A percentile compares a stretch with the other conserved stretches of the same genome.
phyloP scores from a whole-genome alignment of 495 filamentous ascomycete genomes.

The Talaromyces liani region DNA sequence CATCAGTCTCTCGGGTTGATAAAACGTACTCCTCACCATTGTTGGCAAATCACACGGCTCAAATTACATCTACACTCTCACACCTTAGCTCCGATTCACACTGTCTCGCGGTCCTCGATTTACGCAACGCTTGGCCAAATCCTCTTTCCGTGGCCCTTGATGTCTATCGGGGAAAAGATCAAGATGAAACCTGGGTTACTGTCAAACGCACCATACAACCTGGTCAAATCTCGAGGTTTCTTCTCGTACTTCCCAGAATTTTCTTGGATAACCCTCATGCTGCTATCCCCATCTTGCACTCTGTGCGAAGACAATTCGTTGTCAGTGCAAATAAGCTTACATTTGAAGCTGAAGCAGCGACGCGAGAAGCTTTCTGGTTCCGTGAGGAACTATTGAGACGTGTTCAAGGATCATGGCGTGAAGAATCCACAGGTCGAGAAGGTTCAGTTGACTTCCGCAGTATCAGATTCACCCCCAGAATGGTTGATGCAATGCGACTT shows the following conservation, averaged over 20 bases:
- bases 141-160: conserved; percentile 47
- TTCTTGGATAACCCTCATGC: conserved; percentile 70
- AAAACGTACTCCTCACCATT: not conserved
- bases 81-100: conserved; percentile 38
- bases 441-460: conserved; percentile 70
- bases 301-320: conserved; percentile 77
- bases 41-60: conserved; percentile 17
- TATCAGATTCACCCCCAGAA: conserved; percentile 63
- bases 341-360: conserved; percentile 69
- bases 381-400: conserved; percentile 72
- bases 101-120: conserved; percentile 74
- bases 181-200: conserved; percentile 27
- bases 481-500: conserved; percentile 77
- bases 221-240: conserved; percentile 68
- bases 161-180: conserved; percentile 3
- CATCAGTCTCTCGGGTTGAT: not conserved
- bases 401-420: conserved; percentile 64
- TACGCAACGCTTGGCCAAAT: conserved; percentile 82
- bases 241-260: conserved; percentile 68
- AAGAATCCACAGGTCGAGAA: conserved; percentile 45
- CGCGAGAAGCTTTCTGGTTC: conserved; percentile 88
- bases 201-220: conserved; percentile 61
- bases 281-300: conserved; percentile 72
- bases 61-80: conserved; percentile 33
- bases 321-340: conserved; percentile 72